Evolutionary conservation across 2,329 filamentous ascomycete genomes (phyloP).

Genomic region (Penicillium hesseltinei): DNA sequence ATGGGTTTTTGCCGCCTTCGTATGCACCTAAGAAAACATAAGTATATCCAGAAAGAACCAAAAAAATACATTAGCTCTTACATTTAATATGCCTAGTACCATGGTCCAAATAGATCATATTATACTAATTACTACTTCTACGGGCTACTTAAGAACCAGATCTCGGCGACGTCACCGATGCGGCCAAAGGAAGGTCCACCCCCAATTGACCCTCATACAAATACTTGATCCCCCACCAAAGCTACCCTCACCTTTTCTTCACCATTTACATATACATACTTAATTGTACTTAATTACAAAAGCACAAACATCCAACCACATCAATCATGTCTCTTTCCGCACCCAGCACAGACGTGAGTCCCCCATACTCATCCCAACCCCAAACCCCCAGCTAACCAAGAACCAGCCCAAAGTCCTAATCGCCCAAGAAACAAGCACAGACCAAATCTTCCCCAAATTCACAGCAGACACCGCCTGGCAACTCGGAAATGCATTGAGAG

Average conservation of each 20-base stretch:
- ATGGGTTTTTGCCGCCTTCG: no score
- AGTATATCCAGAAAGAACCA: no score
- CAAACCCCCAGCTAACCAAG: background rate
- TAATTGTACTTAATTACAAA: background rate
- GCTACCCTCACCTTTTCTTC: background rate
- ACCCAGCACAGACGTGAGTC: slow-evolving; percentile 33
- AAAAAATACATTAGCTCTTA: no score
- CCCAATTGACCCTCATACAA: background rate
- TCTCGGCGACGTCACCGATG: slow-evolving; percentile 2
- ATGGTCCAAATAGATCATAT: no score
- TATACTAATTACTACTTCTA: no score
- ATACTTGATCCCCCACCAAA: background rate
- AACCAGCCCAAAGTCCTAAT: slow-evolving; percentile 30
- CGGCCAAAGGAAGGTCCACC: slow-evolving; percentile 15
- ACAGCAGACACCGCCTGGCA: slow-evolving; percentile 40
- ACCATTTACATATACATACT: background rate
- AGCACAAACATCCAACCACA: background rate
- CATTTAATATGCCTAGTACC: no score
- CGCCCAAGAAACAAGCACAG: slow-evolving; percentile 30
- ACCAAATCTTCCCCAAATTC: slow-evolving; percentile 38
- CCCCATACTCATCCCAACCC: background rate
- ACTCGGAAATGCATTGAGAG: slow-evolving; percentile 40
- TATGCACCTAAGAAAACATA: no score
- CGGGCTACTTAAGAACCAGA: background rate
- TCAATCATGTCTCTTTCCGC: slow-evolving; percentile 30